phyloP scores from a whole-genome alignment of 768 basidiomycete species.

The Serendipita vermifera region DNA sequence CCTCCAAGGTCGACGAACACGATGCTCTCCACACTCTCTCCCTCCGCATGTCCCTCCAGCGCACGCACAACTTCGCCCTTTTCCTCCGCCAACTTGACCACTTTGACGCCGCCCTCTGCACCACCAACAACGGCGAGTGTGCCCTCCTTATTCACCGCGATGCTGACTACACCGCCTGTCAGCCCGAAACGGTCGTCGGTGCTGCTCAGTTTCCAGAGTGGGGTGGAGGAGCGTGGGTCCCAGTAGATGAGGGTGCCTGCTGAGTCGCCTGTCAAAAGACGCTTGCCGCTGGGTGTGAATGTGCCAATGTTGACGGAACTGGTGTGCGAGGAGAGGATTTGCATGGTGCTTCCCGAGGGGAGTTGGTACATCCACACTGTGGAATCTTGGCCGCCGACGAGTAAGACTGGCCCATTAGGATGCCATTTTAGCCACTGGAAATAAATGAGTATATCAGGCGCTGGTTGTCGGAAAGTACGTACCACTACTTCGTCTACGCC shows the following conservation, averaged over 20 bases:
- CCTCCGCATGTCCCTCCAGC: conserved; percentile 72
- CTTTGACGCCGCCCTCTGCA: conserved; percentile 67
- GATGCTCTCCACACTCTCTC: conserved; percentile 79
- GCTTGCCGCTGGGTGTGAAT: conserved; percentile 83
- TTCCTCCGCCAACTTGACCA: conserved; percentile 66
- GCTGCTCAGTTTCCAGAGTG: conserved; percentile 67
- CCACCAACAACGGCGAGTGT: conserved; percentile 89
- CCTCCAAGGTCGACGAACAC: conserved; percentile 69
- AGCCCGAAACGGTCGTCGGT: conserved; percentile 63
- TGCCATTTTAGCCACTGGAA: conserved; percentile 89
- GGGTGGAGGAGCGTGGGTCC: conserved; percentile 70
- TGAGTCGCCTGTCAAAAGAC: conserved; percentile 74
- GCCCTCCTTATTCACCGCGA: conserved; percentile 74
- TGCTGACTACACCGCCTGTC: conserved; percentile 65
- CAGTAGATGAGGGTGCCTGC: conserved; percentile 76
- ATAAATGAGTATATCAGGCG: not conserved
- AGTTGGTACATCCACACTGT: conserved; percentile 98
- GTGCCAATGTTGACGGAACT: conserved; percentile 73
- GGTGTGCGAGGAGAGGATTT: conserved; percentile 86
- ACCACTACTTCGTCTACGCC: conserved; percentile 96
- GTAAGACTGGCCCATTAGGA: conserved; percentile 76
- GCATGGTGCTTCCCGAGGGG: conserved; percentile 89
- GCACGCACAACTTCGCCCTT: conserved; percentile 60
- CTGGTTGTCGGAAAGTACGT: conserved; percentile 18
- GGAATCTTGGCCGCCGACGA: conserved; percentile 86